Evolutionary conservation across 768 basidiomycete genomes (phyloP).

Genomic region (Mycena polygramma): DNA sequence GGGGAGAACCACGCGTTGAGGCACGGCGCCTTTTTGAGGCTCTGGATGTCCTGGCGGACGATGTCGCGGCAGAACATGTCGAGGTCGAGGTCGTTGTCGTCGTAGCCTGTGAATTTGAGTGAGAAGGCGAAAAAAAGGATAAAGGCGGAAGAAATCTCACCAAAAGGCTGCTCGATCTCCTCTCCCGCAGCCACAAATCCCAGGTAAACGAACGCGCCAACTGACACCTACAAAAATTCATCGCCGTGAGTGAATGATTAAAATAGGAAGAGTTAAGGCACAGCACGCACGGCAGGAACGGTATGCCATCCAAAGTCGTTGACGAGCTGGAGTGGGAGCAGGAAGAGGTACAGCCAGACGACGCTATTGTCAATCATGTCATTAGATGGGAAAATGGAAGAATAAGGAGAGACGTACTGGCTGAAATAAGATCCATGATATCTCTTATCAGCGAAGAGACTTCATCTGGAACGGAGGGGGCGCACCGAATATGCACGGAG

Average conservation of each 20-base stretch:
- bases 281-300: conserved; percentile 60
- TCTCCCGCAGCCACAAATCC: conserved; percentile 81
- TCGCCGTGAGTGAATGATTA: neutral
- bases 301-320: conserved; percentile 72
- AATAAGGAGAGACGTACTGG: conserved; percentile 45
- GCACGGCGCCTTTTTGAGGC: conserved; percentile 62
- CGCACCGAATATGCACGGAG: conserved; percentile 70
- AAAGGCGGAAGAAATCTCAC: conserved; percentile 46
- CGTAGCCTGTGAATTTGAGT: conserved; percentile 58
- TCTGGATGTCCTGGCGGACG: conserved; percentile 66
- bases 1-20: conserved; percentile 55
- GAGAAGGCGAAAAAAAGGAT: neutral
- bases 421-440: conserved; percentile 21
- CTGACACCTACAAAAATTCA: conserved; percentile 51
- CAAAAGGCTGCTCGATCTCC: conserved; percentile 79
- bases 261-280: neutral
- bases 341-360: conserved; percentile 81
- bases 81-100: conserved; percentile 77
- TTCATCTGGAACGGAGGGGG: no score
- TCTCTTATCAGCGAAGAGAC: no score
- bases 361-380: conserved; percentile 51
- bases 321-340: conserved; percentile 82
- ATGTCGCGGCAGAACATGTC: conserved; percentile 74
- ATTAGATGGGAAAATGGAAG: neutral
- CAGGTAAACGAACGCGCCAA: conserved; percentile 79